Conservation (phyloP, 1,284 basidiomycete genomes). For the Vanrija sp. region DNA sequence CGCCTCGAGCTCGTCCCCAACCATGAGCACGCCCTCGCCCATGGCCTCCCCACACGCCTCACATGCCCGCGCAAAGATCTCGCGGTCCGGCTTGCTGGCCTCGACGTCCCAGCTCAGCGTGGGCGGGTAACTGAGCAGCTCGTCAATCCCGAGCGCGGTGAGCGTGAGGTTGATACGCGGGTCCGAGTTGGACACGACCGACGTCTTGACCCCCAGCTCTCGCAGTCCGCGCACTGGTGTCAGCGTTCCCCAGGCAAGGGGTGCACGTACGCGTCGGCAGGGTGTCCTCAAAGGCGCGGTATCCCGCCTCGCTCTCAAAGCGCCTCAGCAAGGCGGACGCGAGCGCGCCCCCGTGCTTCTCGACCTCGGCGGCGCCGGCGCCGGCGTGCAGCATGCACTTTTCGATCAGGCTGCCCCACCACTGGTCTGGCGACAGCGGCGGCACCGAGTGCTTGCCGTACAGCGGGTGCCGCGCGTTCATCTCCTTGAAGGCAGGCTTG, state of each 20-base stretch:
- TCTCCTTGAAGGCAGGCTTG: conserved; percentile 42
- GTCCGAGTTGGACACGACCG: conserved; percentile 47
- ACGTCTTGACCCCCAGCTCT: conserved; percentile 36
- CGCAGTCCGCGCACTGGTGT: conserved; percentile 34
- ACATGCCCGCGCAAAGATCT: conserved; percentile 41
- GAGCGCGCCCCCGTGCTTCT: conserved; percentile 19
- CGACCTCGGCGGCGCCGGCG: conserved; percentile 28
- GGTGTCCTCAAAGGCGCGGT: conserved; percentile 44
- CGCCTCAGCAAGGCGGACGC: conserved; percentile 31
- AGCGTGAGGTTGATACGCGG: conserved; percentile 40
- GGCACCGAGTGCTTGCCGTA: conserved; percentile 42
- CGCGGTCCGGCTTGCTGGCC: conserved; percentile 36
- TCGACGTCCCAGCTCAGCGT: conserved; percentile 46
- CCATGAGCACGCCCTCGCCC: conserved; percentile 43
- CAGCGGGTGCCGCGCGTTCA: conserved; percentile 31
- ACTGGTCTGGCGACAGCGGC: conserved; percentile 38
- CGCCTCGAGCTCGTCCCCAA: conserved; percentile 50
- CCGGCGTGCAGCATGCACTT: conserved; percentile 41
- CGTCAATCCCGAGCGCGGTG: conserved; percentile 32
- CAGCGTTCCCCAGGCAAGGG: background rate
- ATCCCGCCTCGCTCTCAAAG: conserved; percentile 47
- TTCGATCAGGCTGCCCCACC: conserved; percentile 46
- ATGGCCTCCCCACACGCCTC: conserved; percentile 17
- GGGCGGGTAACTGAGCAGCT: conserved; percentile 33
- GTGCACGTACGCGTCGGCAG: conserved; percentile 25